These are phyloP conservation scores for Gentiana macrophylla DNA, from an alignment of 257 asterid species.

Conservation along the genomic window DNA sequence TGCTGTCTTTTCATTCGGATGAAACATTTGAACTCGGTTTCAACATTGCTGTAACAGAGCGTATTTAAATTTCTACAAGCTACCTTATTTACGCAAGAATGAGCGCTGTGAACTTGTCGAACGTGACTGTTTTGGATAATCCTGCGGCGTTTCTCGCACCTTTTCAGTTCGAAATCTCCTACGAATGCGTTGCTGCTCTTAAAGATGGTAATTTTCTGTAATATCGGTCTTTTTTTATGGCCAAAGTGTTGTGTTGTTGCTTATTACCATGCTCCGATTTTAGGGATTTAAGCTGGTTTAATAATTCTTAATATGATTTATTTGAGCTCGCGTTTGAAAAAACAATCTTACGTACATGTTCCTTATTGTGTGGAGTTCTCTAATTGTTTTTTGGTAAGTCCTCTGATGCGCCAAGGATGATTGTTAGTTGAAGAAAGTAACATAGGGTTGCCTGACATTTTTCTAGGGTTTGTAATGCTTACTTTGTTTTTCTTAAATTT, in stretches of 20 bases:
- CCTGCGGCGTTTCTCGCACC: conserved; percentile 82
- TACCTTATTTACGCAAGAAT: conserved; percentile 22
- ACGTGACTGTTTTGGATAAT: conserved; percentile 88
- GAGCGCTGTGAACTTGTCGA: conserved; percentile 90
- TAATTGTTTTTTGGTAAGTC: too few relatives aligned
- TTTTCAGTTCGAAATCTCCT: conserved; percentile 93
- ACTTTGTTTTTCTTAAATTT: too few relatives aligned
- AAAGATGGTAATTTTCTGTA: conserved; percentile 49
- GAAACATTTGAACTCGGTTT: conserved; percentile 4
- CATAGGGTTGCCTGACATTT: background rate
- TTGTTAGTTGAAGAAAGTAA: background rate
- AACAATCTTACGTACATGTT: too few relatives aligned
- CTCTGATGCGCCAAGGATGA: background rate
- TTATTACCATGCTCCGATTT: background rate
- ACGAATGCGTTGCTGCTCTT: conserved; percentile 84
- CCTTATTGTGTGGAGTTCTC: too few relatives aligned
- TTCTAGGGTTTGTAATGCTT: background rate
- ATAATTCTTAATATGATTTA: background rate
- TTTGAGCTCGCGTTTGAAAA: background rate
- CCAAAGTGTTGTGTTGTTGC: background rate
- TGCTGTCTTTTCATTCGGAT: background rate
- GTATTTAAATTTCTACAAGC: background rate
- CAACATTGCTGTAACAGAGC: background rate
- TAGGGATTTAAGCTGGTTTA: conserved; percentile 3
- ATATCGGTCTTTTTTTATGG: background rate